Evolutionary conservation across 1,139 yeast species (phyloP), one percentile per base, ranked within the genome.

Genomic region (Casaregolazyma suthepensis): DNA sequence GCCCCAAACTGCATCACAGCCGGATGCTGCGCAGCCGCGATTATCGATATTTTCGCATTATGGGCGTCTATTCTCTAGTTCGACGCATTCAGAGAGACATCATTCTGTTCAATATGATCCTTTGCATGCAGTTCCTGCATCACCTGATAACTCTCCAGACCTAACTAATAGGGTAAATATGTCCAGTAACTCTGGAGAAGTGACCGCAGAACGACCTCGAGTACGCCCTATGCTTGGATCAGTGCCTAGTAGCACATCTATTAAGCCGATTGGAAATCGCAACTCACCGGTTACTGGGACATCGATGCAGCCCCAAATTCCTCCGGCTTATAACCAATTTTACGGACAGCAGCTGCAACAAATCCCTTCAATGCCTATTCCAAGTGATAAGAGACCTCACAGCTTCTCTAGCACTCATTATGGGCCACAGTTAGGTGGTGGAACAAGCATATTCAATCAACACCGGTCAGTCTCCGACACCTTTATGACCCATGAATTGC

Each of bases 41-140:
- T 40, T 47, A 1, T 50, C 52, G 10, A 22, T 50, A 18, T 49
- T 50, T 38, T 50, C 55, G 7, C 46, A 49, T 22, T 46, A 47
- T 29, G 43, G 51, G 5, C 52, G 45, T 37, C 35, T 49, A 7
- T 49, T 40, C 47, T 23, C 50, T 15, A 47, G 20, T 17, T 31
- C 38, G 9, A 31, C 37, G 43, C 44, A 15, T 45, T 50, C 67
- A 10, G 73, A 70, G 43, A 54, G 64, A 45, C 57, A 64, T 15
- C 58, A 58, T 18, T 62, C 67, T 9, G 59, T 66, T 38, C 60
- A 59, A 50, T 66, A 61, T 51, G 68, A 65, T 45, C 68, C 68
- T 19, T 51, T 63, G 49, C 49, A 45, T 43, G 23, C 54, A 26
- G 26, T 45, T 48, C 42, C 54, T 45, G 38, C 45, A 2, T 37